These are phyloP conservation scores for Pontederia paniculata DNA, from an alignment of 176 grass and related monocot species.

Conservation along the genomic window DNA sequence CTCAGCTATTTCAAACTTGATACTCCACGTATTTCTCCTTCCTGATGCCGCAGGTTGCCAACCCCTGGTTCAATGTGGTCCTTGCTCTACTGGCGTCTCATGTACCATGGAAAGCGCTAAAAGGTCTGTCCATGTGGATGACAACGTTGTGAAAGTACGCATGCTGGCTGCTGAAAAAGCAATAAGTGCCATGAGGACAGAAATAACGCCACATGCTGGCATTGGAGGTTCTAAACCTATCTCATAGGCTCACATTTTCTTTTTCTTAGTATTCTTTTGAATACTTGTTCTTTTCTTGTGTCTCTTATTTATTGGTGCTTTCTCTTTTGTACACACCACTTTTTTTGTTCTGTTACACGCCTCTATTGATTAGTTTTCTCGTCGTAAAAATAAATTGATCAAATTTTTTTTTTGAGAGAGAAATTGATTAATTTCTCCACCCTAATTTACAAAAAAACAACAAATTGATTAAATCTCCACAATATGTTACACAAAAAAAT, in stretches of 20 bases:
- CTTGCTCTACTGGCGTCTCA: conserved; percentile 26
- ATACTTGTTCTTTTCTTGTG: background rate
- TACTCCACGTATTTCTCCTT: background rate
- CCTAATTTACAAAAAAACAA: no score
- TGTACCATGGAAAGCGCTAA: conserved; percentile 22
- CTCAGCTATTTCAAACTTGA: background rate
- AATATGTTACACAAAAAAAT: no score
- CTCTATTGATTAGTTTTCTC: no score
- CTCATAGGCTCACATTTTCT: background rate
- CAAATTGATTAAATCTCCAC: no score
- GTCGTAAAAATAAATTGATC: no score
- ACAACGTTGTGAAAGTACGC: conserved; percentile 38
- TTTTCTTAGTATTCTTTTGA: background rate
- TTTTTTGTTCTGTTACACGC: no score
- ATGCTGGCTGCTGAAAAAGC: conserved; percentile 45
- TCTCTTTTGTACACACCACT: no score
- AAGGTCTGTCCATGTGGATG: conserved; percentile 11
- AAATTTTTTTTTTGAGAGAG: no score
- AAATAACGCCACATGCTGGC: conserved; percentile 21
- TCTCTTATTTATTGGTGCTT: no score
- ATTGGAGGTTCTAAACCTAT: conserved; percentile 31
- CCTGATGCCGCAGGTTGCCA: conserved; percentile 8
- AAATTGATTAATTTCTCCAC: no score
- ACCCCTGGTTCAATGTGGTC: conserved; percentile 29
- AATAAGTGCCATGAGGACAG: conserved; percentile 38